Evolutionary conservation across 192 early-diverging fungal species (phyloP).

Genomic region (Funneliformis geosporum): DNA sequence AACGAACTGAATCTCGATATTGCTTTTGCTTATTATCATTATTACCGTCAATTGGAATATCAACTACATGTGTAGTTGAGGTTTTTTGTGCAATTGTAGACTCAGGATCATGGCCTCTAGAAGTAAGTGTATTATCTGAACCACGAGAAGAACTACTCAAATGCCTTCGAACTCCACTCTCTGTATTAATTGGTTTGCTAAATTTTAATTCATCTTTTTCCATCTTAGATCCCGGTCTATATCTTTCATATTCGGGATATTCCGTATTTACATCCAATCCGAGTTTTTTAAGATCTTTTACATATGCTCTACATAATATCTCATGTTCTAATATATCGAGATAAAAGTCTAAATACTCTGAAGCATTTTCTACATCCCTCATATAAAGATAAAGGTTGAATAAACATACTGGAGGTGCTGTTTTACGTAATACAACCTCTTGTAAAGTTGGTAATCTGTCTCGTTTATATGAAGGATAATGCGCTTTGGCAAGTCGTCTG

Average conservation of each 20-base stretch:
- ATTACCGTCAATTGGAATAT: slow-evolving; percentile 7
- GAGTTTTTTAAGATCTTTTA: slow-evolving; percentile 40
- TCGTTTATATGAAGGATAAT: slow-evolving; percentile 9
- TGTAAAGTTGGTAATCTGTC: slow-evolving; percentile 62
- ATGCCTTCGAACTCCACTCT: neutral
- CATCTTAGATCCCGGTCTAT: neutral
- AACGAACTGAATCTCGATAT: slow-evolving; percentile 33
- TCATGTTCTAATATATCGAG: slow-evolving; percentile 74
- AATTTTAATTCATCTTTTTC: neutral
- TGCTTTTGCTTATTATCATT: neutral
- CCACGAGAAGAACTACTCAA: slow-evolving; percentile 9
- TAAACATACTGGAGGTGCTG: slow-evolving; percentile 71
- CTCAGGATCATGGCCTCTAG: neutral
- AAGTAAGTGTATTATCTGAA: neutral
- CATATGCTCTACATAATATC: slow-evolving; percentile 61
- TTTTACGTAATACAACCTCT: slow-evolving; percentile 66
- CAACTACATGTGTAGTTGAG: slow-evolving; percentile 1
- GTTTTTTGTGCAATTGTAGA: slow-evolving; percentile 3
- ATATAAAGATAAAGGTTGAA: slow-evolving; percentile 77
- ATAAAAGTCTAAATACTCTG: slow-evolving; percentile 77
- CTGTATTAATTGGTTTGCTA: neutral
- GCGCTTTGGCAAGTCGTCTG: slow-evolving; percentile 20
- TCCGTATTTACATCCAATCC: slow-evolving; percentile 30
- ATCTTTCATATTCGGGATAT: slow-evolving; percentile 32
- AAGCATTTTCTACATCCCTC: slow-evolving; percentile 62